Percentiles rank a stretch among this genome's conserved stretches.
Conservation (phyloP, 306 rosid species). For the Vicia faba region DNA sequence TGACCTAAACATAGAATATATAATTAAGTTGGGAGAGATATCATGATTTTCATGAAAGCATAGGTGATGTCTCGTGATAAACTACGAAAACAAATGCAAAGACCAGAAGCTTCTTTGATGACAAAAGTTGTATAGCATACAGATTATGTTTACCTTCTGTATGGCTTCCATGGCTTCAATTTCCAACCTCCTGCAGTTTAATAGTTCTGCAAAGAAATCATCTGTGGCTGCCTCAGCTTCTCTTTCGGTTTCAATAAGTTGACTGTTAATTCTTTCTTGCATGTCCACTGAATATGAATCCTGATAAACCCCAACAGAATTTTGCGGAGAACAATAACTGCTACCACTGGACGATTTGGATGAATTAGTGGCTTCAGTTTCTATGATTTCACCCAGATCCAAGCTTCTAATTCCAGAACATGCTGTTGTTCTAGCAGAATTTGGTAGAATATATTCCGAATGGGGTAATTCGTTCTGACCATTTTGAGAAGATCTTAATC, state of each 20-base stretch:
- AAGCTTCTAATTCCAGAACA: conserved; percentile 39
- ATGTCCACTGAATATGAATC: conserved; percentile 48
- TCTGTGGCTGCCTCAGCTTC: conserved; percentile 56
- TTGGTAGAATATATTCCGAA: conserved; percentile 39
- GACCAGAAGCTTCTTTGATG: conserved; percentile 12
- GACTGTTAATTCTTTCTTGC: conserved; percentile 48
- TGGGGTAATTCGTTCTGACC: conserved; percentile 38
- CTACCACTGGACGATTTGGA: conserved; percentile 43
- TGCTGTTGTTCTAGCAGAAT: conserved; percentile 43
- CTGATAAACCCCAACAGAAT: conserved; percentile 42
- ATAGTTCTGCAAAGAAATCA: conserved; percentile 46
- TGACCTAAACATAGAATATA: conserved; percentile 49
- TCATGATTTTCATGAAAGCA: conserved; percentile 1
- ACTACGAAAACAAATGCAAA: conserved; percentile 25
- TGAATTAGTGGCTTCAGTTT: conserved; percentile 41
- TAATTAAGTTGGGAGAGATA: conserved; percentile 14
- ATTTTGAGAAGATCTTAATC: conserved; percentile 48
- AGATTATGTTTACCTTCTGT: conserved; percentile 55
- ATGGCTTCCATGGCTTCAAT: conserved; percentile 59
- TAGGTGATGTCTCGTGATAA: conserved; percentile 12
- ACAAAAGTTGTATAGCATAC: conserved; percentile 8
- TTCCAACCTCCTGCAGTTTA: conserved; percentile 57
- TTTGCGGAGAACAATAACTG: conserved; percentile 51
- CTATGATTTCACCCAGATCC: conserved; percentile 43
- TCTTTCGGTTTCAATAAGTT: conserved; percentile 49